Percentiles rank a stretch among this genome's conserved stretches.
These are phyloP conservation scores for Hygrophoropsis aurantiaca DNA, from an alignment of 768 basidiomycete genomes.

Conservation along the genomic window DNA sequence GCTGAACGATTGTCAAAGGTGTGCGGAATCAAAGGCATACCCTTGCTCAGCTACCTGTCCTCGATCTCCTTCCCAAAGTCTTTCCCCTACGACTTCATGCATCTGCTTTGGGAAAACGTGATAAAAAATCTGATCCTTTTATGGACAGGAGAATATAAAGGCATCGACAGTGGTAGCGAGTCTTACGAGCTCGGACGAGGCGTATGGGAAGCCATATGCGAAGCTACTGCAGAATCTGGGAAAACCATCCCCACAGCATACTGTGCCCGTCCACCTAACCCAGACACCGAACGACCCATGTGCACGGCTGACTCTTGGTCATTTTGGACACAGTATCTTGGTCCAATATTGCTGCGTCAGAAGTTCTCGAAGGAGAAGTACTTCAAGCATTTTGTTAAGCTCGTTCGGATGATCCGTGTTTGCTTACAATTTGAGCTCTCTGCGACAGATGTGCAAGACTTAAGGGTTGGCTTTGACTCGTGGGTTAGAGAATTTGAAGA, in stretches of 20 bases:
- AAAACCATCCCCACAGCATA: slow-evolving; percentile 29
- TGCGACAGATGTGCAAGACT: slow-evolving; percentile 24
- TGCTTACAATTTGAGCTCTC: slow-evolving; percentile 39
- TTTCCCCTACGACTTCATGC: slow-evolving; percentile 52
- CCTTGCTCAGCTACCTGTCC: slow-evolving; percentile 30
- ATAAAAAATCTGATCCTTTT: slow-evolving; percentile 37
- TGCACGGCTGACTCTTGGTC: slow-evolving; percentile 40
- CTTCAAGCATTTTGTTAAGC: slow-evolving; percentile 41
- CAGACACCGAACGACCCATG: slow-evolving; percentile 20
- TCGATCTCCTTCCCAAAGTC: slow-evolving; percentile 37
- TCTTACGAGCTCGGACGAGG: slow-evolving; percentile 23
- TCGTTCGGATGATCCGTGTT: slow-evolving; percentile 36
- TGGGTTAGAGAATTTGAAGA: slow-evolving; percentile 42
- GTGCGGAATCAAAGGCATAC: slow-evolving; percentile 32
- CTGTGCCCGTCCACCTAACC: slow-evolving; percentile 33
- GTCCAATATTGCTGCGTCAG: slow-evolving; percentile 35
- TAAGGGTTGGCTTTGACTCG: too few species aligned
- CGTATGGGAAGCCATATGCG: slow-evolving; percentile 42
- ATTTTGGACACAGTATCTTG: slow-evolving; percentile 41
- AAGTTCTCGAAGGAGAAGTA: slow-evolving; percentile 32
- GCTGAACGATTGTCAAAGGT: slow-evolving; percentile 17
- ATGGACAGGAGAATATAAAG: slow-evolving; percentile 44
- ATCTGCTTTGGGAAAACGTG: slow-evolving; percentile 46
- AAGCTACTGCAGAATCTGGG: slow-evolving; percentile 21
- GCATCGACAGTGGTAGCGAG: slow-evolving; percentile 26